These are phyloP conservation scores for Hypericum perforatum DNA, from an alignment of 345 rosid genomes.

Conservation along the genomic window DNA sequence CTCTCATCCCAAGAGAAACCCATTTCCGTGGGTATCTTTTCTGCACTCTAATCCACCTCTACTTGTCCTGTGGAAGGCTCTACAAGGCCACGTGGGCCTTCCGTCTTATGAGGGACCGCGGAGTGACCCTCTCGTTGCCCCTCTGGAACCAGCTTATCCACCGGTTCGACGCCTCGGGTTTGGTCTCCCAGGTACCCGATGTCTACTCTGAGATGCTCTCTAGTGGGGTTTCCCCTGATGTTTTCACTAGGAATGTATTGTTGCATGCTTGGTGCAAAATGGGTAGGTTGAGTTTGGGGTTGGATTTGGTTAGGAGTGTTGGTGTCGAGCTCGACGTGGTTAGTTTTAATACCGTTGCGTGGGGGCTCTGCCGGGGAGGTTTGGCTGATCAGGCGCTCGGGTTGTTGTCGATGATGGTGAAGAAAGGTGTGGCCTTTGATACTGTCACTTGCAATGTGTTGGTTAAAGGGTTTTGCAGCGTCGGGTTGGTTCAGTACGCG, in stretches of 20 bases:
- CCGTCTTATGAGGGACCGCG: constrained; percentile 44
- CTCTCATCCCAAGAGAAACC: too few species aligned
- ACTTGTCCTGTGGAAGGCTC: constrained; percentile 51
- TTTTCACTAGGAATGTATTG: constrained; percentile 59
- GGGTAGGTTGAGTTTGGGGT: constrained; percentile 46
- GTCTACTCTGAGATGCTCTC: constrained; percentile 57
- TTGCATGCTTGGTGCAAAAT: constrained; percentile 71
- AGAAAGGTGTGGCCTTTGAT: constrained; percentile 47
- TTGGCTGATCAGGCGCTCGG: constrained; percentile 47
- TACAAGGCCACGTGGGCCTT: constrained; percentile 48
- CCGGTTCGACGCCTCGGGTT: constrained; percentile 46
- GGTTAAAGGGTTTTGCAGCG: constrained; percentile 66
- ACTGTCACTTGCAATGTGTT: constrained; percentile 56
- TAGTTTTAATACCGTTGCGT: constrained; percentile 62
- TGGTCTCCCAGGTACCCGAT: constrained; percentile 58
- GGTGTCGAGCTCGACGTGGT: constrained; percentile 42
- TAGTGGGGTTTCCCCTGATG: constrained; percentile 49
- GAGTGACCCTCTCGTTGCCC: constrained; percentile 35
- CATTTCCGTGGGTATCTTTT: constrained; percentile 51
- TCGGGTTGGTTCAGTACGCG: constrained; percentile 40
- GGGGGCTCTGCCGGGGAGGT: constrained; percentile 72
- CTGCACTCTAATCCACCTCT: constrained; percentile 58
- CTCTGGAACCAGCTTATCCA: constrained; percentile 53
- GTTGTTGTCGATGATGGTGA: constrained; percentile 65
- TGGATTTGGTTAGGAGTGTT: constrained; percentile 44